phyloP scores from a whole-genome alignment of 2,329 filamentous ascomycete genomes.

The Ustulina deusta region DNA sequence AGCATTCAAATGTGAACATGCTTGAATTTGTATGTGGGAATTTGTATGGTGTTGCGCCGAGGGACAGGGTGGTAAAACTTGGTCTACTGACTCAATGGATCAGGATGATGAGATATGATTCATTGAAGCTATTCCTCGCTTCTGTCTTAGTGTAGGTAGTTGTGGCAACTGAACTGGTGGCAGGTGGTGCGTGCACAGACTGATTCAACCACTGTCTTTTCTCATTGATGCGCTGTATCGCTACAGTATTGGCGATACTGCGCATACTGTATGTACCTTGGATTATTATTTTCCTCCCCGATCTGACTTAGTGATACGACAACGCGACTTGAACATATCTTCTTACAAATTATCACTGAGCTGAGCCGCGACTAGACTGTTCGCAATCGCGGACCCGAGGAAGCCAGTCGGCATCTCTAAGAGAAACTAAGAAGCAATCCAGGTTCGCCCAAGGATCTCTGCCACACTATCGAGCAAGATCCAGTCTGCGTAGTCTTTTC shows the following conservation, averaged over 20 bases:
- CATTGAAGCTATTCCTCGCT: slow-evolving; percentile 38
- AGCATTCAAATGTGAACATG: neutral
- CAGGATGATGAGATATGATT: slow-evolving; percentile 41
- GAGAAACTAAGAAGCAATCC: neutral
- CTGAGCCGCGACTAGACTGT: neutral
- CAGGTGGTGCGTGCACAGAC: slow-evolving; percentile 6
- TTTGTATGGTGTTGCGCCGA: neutral
- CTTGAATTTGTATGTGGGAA: slow-evolving; percentile 10
- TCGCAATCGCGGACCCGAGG: neutral
- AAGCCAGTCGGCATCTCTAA: neutral
- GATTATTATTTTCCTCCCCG: neutral
- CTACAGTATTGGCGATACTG: neutral
- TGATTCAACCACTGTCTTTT: neutral
- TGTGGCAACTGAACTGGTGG: slow-evolving; percentile 4
- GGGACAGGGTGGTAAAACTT: neutral
- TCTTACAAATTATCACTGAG: neutral
- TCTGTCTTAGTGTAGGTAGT: neutral
- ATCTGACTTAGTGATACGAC: neutral
- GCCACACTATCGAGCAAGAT: too few relatives aligned
- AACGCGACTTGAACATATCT: neutral
- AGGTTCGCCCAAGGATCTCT: neutral
- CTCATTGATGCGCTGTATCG: neutral
- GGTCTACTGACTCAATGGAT: slow-evolving; percentile 25
- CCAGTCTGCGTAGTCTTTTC: neutral
- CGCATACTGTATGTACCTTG: neutral